Evolutionary conservation across 2,329 filamentous ascomycete species (phyloP).

Genomic region (Fusarium paranaense): DNA sequence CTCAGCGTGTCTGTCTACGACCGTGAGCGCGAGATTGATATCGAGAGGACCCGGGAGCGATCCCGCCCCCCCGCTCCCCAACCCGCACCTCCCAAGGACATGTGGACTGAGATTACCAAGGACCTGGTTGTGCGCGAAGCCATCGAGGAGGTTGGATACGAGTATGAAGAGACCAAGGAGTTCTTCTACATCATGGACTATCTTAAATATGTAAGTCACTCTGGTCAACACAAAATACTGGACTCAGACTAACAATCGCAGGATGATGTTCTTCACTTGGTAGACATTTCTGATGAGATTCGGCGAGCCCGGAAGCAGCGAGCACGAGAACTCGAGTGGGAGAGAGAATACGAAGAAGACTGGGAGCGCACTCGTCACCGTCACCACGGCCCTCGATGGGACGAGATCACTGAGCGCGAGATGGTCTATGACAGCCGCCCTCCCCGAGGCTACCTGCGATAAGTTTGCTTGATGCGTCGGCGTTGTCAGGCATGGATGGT

Average conservation of each 20-base stretch:
- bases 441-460: constrained; percentile 45
- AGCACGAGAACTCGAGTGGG: constrained; percentile 66
- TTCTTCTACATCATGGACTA: constrained; percentile 97
- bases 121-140: constrained; percentile 89
- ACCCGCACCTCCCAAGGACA: constrained; percentile 67
- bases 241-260: constrained; percentile 50
- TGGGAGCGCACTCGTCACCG: constrained; percentile 58
- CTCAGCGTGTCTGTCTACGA: constrained; percentile 62
- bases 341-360: constrained; percentile 67
- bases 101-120: constrained; percentile 98
- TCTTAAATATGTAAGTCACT: constrained; percentile 79
- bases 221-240: not conserved
- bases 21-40: constrained; percentile 61
- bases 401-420: constrained; percentile 76
- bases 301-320: constrained; percentile 70
- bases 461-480: constrained; percentile 29
- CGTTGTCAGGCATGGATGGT: constrained; percentile 27
- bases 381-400: constrained; percentile 55
- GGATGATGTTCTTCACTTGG: constrained; percentile 89
- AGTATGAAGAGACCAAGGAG: constrained; percentile 88
- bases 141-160: constrained; percentile 85
- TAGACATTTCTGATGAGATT: constrained; percentile 85
- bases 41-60: constrained; percentile 67
- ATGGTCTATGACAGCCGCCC: constrained; percentile 69
- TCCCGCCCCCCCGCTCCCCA: constrained; percentile 52